These are phyloP conservation scores for Clonostachys chloroleuca DNA, from an alignment of 2,329 filamentous ascomycete genomes.

Conservation along the genomic window DNA sequence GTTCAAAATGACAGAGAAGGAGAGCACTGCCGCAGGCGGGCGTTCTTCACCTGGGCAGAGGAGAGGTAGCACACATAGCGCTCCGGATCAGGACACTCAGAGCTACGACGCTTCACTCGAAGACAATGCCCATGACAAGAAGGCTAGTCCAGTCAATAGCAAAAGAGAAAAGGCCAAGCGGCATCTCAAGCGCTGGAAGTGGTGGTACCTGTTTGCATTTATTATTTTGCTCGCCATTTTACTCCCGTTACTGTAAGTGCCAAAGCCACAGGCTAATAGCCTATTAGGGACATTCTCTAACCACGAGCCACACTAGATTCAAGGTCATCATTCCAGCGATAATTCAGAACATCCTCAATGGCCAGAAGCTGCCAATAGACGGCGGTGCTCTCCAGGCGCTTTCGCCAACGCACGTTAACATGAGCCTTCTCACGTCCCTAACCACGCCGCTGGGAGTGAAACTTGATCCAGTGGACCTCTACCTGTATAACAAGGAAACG, in stretches of 20 bases:
- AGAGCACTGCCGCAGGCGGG: background rate
- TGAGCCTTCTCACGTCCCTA: slow-evolving; percentile 29
- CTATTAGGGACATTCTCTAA: too few species aligned
- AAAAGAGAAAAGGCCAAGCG: slow-evolving; percentile 29
- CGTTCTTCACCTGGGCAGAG: background rate
- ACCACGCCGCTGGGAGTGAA: slow-evolving; percentile 29
- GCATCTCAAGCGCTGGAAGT: slow-evolving; percentile 35
- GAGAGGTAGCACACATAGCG: background rate
- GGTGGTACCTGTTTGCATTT: slow-evolving; percentile 33
- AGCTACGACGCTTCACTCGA: background rate
- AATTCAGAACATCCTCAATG: slow-evolving; percentile 35
- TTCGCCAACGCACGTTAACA: slow-evolving; percentile 21
- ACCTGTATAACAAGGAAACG: slow-evolving; percentile 33
- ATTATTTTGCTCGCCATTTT: slow-evolving; percentile 37
- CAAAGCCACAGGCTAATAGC: too few species aligned
- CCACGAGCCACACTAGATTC: slow-evolving; percentile 25
- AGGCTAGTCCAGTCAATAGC: background rate
- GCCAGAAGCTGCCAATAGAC: slow-evolving; percentile 30
- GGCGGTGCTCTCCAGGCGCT: slow-evolving; percentile 25
- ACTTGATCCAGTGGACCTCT: slow-evolving; percentile 29
- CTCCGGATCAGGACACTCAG: background rate
- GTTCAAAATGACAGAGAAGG: background rate
- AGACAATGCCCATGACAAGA: background rate
- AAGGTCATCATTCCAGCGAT: slow-evolving; percentile 39
- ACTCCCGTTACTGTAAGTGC: slow-evolving; percentile 37